Evolutionary conservation across 768 basidiomycete genomes (phyloP).

Genomic region (Thelephora ganbajun): DNA sequence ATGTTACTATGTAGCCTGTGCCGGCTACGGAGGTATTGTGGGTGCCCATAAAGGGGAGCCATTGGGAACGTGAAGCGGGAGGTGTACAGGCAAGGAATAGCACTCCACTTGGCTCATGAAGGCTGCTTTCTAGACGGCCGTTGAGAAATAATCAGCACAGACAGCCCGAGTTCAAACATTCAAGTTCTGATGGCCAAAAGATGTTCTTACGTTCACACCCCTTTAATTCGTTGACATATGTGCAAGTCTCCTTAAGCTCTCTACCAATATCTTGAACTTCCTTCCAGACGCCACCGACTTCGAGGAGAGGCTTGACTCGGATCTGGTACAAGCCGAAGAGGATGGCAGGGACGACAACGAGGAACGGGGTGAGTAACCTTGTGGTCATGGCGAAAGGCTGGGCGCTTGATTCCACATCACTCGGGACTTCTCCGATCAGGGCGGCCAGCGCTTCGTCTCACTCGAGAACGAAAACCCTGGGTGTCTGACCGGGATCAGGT

Average conservation of each 20-base stretch:
- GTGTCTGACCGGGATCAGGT: no score
- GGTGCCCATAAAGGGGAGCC: conserved; percentile 32
- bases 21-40: conserved; percentile 24
- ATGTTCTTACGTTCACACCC: conserved; percentile 52
- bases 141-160: no score
- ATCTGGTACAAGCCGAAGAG: conserved; percentile 33
- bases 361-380: no score
- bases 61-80: conserved; percentile 29
- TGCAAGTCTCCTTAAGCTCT: conserved; percentile 29
- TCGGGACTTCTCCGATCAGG: no score
- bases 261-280: conserved; percentile 26
- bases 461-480: no score
- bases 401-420: no score
- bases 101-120: conserved; percentile 43
- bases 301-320: conserved; percentile 31
- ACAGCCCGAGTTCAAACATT: no score
- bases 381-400: no score
- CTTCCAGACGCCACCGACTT: conserved; percentile 29
- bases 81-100: conserved; percentile 54
- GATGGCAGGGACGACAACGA: conserved; percentile 25
- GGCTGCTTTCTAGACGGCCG: conserved; percentile 33
- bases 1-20: conserved; percentile 45
- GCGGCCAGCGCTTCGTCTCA: no score
- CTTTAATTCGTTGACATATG: conserved; percentile 33
- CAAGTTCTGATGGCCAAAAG: not conserved